Evolutionary conservation across 176 grass and related monocot species (phyloP).

Genomic region (maize (Zea mays)): DNA sequence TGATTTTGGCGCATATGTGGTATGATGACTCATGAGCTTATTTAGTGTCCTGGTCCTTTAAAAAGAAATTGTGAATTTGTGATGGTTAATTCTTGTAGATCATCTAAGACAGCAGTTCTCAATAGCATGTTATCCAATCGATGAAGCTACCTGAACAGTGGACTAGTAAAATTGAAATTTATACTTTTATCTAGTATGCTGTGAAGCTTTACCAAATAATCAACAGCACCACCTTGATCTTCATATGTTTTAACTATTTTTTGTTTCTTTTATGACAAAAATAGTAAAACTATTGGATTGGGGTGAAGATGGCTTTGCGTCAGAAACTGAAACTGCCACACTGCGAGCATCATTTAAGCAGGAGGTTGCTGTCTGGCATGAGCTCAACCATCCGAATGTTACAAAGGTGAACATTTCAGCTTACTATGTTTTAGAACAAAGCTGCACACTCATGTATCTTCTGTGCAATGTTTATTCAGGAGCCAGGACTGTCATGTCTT

Average conservation of each 20-base stretch:
- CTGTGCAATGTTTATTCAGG: constrained; percentile 6
- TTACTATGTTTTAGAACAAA: not conserved
- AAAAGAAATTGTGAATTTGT: not conserved
- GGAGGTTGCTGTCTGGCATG: constrained; percentile 77
- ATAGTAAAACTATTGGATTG: constrained; percentile 78
- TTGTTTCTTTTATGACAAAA: constrained; percentile 10
- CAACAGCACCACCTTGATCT: not conserved
- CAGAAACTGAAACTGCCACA: constrained; percentile 49
- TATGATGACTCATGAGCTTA: not conserved
- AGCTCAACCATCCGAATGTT: constrained; percentile 68
- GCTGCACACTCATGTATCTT: constrained; percentile 1
- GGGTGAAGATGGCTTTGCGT: constrained; percentile 63
- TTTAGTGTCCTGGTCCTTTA: not conserved
- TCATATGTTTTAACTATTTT: not conserved
- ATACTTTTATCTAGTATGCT: not conserved
- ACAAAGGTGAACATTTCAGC: constrained; percentile 59
- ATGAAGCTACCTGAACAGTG: not conserved
- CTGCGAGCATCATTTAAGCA: constrained; percentile 60
- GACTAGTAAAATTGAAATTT: not conserved
- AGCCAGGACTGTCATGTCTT: not conserved
- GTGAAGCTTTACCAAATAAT: not conserved
- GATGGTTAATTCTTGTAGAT: not conserved
- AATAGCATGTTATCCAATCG: not conserved
- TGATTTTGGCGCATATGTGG: not conserved
- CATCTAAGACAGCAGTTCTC: not conserved